Evolutionary conservation across 352 stramenopile genomes (phyloP).

Genomic region (Globisporangium sylvaticum): DNA sequence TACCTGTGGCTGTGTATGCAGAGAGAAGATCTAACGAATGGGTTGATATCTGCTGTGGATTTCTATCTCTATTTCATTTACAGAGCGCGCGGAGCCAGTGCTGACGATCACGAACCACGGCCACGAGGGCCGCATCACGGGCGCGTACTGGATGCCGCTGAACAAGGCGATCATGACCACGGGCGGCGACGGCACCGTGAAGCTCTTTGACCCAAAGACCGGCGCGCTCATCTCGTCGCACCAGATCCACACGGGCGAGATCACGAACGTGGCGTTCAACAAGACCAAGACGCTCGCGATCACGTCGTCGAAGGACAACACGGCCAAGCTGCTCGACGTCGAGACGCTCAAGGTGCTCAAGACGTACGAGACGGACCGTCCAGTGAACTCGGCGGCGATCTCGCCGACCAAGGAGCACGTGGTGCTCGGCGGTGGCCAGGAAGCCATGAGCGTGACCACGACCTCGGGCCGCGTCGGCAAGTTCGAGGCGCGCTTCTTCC

Average conservation of each 20-base stretch:
- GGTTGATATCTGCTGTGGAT: slow-evolving; percentile 3
- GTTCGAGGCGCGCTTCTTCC: slow-evolving; percentile 98
- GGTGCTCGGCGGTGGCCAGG: slow-evolving; percentile 96
- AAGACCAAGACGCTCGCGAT: slow-evolving; percentile 96
- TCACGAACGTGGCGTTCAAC: slow-evolving; percentile 96
- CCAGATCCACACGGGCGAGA: slow-evolving; percentile 93
- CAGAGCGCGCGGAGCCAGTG: slow-evolving; percentile 54
- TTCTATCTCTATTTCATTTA: background rate
- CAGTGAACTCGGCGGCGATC: slow-evolving; percentile 98
- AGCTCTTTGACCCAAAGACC: slow-evolving; percentile 78
- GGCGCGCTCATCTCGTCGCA: slow-evolving; percentile 74
- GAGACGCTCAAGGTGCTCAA: slow-evolving; percentile 95
- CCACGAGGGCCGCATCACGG: slow-evolving; percentile 76
- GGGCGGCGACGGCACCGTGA: slow-evolving; percentile 73
- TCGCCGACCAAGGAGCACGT: slow-evolving; percentile 95
- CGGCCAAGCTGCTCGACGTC: slow-evolving; percentile 95
- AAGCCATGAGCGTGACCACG: slow-evolving; percentile 98
- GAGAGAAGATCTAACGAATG: background rate
- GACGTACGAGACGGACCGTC: slow-evolving; percentile 97
- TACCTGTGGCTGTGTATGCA: background rate
- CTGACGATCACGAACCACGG: slow-evolving; percentile 78
- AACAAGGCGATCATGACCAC: slow-evolving; percentile 88
- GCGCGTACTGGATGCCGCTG: slow-evolving; percentile 82
- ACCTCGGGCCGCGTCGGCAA: slow-evolving; percentile 91
- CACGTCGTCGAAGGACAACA: slow-evolving; percentile 97